Base-by-base conservation (phyloP, 257 asterid genomes). In the Penstemon barbatus region DNA sequence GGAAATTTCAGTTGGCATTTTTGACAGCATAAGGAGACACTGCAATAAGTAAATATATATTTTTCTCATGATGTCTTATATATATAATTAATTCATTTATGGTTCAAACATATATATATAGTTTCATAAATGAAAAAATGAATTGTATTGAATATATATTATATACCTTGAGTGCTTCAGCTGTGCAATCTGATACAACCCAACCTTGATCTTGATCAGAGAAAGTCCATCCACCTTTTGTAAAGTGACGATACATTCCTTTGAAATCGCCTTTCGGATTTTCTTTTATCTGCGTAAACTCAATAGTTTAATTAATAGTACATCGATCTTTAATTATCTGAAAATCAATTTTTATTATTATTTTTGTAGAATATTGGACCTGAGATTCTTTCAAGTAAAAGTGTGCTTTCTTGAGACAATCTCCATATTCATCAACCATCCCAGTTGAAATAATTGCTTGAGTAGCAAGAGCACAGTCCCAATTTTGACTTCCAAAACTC, bases 191-290 rank as follows among this genome's bases (percentile, higher is more conserved):
- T 0, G 96, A 88, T 25, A 85, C 95, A 65, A 52, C 82, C 92
- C 92, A 86, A 0, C 95, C 97, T 0, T 90, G 95, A 85, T 90
- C 97, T 70, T 88, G 97, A 75, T 88, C 96, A 7, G 95, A 86
- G 78, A 90, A 90, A 52, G 95, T 79, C 96, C 96, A 90, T 2
- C 88, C 71, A 8, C 97, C 97, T 81, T 86, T 88, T 0, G 89
- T 81, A 61, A 85, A 80, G 46, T 88, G 92, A 12, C 95, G 95
- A 70, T 90, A 88, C 97, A 86, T 84, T 42, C 75, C 63, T 53
- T 18, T 80, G 77, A 63, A 86, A 68, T 90, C 87, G 3, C 94
- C 97, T 5, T 8, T 57, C 0, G 92, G 90, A 44, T 88, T 88
- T 37, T 80, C 75, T 78, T 90, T 88, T 10, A 85, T 69, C 89